Evolutionary conservation across 2,329 filamentous ascomycete genomes (phyloP).

Genomic region (Neonectria punicea): DNA sequence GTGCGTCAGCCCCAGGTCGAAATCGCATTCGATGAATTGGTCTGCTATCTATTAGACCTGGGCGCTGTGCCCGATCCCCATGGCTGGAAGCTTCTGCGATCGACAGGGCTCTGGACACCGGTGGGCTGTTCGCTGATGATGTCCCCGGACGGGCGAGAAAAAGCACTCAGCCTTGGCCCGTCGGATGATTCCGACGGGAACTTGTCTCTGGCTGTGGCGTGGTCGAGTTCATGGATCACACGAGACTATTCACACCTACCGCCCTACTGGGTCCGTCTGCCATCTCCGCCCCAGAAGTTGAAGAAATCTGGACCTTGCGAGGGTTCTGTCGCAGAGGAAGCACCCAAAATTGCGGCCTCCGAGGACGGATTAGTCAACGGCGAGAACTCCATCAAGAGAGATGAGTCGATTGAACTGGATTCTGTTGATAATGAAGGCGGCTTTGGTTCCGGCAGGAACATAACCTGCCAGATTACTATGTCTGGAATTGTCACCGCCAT

Average conservation of each 20-base stretch:
- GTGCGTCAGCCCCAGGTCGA: constrained; percentile 64
- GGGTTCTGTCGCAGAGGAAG: background rate
- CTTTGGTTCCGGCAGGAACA: constrained; percentile 43
- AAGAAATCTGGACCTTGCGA: background rate
- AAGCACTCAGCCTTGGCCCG: constrained; percentile 63
- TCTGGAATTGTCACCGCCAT: constrained; percentile 60
- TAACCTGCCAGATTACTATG: constrained; percentile 61
- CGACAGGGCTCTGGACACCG: constrained; percentile 69
- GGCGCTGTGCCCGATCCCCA: constrained; percentile 69
- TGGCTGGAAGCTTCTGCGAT: constrained; percentile 67
- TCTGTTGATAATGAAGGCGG: constrained; percentile 48
- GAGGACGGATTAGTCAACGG: constrained; percentile 14
- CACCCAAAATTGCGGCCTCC: constrained; percentile 1
- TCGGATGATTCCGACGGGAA: constrained; percentile 70
- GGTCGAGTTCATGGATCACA: constrained; percentile 65
- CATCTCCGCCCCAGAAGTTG: constrained; percentile 42
- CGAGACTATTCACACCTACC: constrained; percentile 63
- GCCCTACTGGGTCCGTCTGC: constrained; percentile 67
- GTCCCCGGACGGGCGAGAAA: constrained; percentile 60
- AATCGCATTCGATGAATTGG: constrained; percentile 66
- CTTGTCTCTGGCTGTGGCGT: constrained; percentile 66
- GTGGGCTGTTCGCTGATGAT: constrained; percentile 66
- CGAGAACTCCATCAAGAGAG: constrained; percentile 2
- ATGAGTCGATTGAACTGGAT: constrained; percentile 43
- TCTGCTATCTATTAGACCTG: constrained; percentile 71